Evolutionary conservation across 2,329 filamentous ascomycete species (phyloP).

Genomic region (Ophiostoma himal-ulmi): DNA sequence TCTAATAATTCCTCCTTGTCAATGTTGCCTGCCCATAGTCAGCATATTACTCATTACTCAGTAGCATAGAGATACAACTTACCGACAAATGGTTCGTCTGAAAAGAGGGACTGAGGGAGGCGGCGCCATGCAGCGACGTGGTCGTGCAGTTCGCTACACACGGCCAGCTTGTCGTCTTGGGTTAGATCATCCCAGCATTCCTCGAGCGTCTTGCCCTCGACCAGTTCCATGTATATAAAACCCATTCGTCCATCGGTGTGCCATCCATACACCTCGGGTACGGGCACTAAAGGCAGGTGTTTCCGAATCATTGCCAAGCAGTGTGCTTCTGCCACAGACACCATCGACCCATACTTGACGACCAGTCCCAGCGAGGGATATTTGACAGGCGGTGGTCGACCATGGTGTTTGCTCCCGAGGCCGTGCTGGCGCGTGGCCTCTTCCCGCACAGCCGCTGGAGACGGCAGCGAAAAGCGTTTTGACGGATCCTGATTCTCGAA

Average conservation of each 20-base stretch:
- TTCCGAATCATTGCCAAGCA: background rate
- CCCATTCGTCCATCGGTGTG: background rate
- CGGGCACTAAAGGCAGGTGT: background rate
- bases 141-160: background rate
- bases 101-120: background rate
- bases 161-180: background rate
- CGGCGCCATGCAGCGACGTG: background rate
- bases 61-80: background rate
- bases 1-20: background rate
- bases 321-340: background rate
- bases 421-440: background rate
- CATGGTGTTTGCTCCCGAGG: background rate
- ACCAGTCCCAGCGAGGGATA: background rate
- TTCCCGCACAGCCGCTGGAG: background rate
- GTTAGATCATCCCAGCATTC: background rate
- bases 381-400: background rate
- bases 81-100: background rate
- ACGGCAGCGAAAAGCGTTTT: background rate
- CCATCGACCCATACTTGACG: background rate
- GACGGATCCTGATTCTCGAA: background rate
- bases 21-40: background rate
- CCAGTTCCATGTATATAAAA: background rate
- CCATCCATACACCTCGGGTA: constrained; percentile 5
- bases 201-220: background rate
- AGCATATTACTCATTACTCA: background rate